Evolutionary conservation across 2,329 filamentous ascomycete genomes (phyloP), one percentile per base, ranked within the genome.

Genomic region (Venturia aucupariae): DNA sequence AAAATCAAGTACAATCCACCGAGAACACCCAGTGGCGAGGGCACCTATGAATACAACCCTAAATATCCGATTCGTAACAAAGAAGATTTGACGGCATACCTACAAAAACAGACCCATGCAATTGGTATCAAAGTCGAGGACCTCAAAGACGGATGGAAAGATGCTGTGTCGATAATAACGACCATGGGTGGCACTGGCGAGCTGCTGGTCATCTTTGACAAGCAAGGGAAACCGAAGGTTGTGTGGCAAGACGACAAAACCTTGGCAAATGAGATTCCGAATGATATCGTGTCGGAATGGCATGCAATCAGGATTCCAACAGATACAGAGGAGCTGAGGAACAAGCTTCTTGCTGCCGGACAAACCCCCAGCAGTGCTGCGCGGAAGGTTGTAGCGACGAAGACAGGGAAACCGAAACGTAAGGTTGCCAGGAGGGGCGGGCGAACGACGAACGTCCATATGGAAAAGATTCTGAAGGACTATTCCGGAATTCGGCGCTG

Each of bases 141-240:
- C 71, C 83, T 99, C 67, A 96, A 96, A 77, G 94, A 99, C 74
- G 94, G 94, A 67, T 99, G 94, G 94, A 86, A 88, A 30, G 87
- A 88, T 70, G 95, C 91, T 71, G 86, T 92, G 66, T 84, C 88
- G 24, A 84, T 89, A 11, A 89, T 99, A 73, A 84, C 89, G 67
- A 81, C 84, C 69, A 82, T 99, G 62, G 93, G 97, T 78, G 77
- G 77, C 48, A 84, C 90, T 73, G 88, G 92, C 72, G 88, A 88
- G 75, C 82, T 97, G 57, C 82, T 97, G 42, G 90, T 97, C 6
- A 89, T 90, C 27, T 86, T 92, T 67, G 92, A 92, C 64, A 95
- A 94, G 78, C 93, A 97, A 74, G 88, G 90, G 72, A 84, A 90
- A 69, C 87, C 93, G 1, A 86, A 88, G 70, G 90, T 89, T 79